Evolutionary conservation across 805 yeast genomes (phyloP).

Genomic region (Cyberlindnera maclurae): DNA sequence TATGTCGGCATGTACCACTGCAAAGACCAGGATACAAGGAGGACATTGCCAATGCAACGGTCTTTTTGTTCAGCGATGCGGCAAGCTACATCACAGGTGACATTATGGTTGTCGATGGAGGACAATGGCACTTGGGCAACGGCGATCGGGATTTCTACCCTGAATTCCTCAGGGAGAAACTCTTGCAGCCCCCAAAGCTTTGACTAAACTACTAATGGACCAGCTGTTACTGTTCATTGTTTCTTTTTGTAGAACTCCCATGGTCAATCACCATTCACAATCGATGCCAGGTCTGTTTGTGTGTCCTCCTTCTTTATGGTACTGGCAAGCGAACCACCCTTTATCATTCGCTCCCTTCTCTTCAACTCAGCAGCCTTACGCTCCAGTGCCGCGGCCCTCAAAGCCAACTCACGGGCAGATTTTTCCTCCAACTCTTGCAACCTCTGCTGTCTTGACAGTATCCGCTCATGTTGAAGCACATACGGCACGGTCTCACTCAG

Average conservation of each 20-base stretch:
- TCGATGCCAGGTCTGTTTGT: slow-evolving; percentile 44
- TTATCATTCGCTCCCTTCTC: slow-evolving; percentile 51
- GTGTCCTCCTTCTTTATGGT: slow-evolving; percentile 45
- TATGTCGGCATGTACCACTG: slow-evolving; percentile 41
- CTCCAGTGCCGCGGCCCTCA: slow-evolving; percentile 70
- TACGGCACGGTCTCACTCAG: slow-evolving; percentile 84
- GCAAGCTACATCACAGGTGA: slow-evolving; percentile 74
- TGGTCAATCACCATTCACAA: slow-evolving; percentile 20
- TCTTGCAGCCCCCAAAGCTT: slow-evolving; percentile 30
- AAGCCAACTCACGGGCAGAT: slow-evolving; percentile 65
- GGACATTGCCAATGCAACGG: slow-evolving; percentile 87
- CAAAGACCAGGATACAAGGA: slow-evolving; percentile 61
- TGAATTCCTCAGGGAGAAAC: slow-evolving; percentile 27
- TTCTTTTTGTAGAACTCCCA: too few species aligned
- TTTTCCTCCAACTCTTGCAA: slow-evolving; percentile 74
- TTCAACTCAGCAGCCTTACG: slow-evolving; percentile 60
- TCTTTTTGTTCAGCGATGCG: slow-evolving; percentile 77
- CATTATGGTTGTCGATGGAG: slow-evolving; percentile 82
- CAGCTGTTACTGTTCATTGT: not conserved
- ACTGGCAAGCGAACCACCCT: slow-evolving; percentile 19
- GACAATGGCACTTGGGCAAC: slow-evolving; percentile 73
- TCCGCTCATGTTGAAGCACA: slow-evolving; percentile 68
- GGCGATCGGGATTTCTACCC: slow-evolving; percentile 32
- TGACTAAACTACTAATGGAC: slow-evolving; percentile 6
- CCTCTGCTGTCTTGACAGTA: slow-evolving; percentile 68